Evolutionary conservation across 176 grass and related monocot genomes (phyloP).

Genomic region (Carex pumila): DNA sequence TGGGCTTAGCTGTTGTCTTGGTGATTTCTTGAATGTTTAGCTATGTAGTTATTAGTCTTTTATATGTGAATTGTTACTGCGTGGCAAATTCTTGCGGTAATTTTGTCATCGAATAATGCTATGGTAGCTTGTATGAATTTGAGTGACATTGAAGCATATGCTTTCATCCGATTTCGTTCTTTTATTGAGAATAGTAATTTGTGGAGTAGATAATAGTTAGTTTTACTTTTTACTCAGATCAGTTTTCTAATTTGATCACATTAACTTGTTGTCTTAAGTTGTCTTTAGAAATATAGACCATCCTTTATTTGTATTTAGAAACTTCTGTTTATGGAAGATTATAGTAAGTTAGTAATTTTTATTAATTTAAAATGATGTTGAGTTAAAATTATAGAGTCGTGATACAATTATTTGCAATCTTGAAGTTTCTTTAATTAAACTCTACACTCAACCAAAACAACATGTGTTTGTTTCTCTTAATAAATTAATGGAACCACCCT

Average conservation of each 20-base stretch:
- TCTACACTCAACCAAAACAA: neutral
- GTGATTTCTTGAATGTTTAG: neutral
- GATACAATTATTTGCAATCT: neutral
- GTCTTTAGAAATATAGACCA: too few species aligned
- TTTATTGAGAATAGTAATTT: neutral
- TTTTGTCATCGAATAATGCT: neutral
- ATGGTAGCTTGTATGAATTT: neutral
- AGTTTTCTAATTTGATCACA: neutral
- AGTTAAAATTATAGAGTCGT: neutral
- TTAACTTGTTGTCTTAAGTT: neutral
- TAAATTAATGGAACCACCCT: too few species aligned
- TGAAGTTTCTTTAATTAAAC: neutral
- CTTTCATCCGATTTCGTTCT: neutral
- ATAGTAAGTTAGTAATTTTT: neutral
- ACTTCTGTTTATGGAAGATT: neutral
- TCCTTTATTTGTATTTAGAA: too few species aligned
- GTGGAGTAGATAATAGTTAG: neutral
- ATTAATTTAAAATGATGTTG: neutral
- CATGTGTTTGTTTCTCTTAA: neutral
- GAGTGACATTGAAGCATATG: too few species aligned
- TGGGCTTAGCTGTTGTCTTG: neutral
- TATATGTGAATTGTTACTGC: neutral
- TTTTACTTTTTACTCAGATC: neutral
- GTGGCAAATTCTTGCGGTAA: neutral
- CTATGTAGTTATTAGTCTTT: neutral